Evolutionary conservation across 805 yeast genomes (phyloP), one percentile per base, ranked within the genome.

Genomic region (Teunomyces gatunensis): DNA sequence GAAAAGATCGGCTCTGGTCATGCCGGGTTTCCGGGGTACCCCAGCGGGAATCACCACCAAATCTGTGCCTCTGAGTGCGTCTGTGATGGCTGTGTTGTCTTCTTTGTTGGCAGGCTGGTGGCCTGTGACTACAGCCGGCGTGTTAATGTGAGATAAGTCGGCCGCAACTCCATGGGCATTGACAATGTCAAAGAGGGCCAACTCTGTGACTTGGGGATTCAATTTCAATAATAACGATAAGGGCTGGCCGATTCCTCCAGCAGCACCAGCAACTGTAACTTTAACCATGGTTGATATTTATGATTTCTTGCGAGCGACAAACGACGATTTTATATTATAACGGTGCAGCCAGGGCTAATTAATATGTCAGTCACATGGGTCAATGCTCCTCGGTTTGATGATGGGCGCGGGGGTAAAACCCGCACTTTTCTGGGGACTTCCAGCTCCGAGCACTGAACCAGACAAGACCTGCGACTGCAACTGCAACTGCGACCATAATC

Each of bases 211-310:
- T 13, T 60, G 55, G 5, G 68, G 64, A 53, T 73, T 73, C 49
- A 72, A 59, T 53, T 73, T 73, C 51, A 73, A 61, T 42, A 73
- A 63, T 47, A 73, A 62, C 10, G 77, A 73, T 46, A 73, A 66
- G 17, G 78, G 78, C 56, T 73, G 78, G 45, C 78, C 78, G 51
- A 73, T 73, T 41, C 78, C 78, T 46, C 78, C 78, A 44, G 78
- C 78, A 39, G 77, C 78, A 37, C 78, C 78, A 53, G 76, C 73
- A 44, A 73, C 77, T 33, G 78, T 73, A 48, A 73, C 78, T 63
- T 73, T 73, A 41, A 70, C 73, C 69, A 68, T 70, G 7, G 17
- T 42, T 27, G 17, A 21, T 25, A 18, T 25, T 9, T 25, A 25
- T 25, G 27, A 7, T 25, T 25, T 25, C 7, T 25, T 25, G 10